Base-by-base conservation (phyloP, 495 filamentous ascomycete genomes). In the Tuber borchii region DNA sequence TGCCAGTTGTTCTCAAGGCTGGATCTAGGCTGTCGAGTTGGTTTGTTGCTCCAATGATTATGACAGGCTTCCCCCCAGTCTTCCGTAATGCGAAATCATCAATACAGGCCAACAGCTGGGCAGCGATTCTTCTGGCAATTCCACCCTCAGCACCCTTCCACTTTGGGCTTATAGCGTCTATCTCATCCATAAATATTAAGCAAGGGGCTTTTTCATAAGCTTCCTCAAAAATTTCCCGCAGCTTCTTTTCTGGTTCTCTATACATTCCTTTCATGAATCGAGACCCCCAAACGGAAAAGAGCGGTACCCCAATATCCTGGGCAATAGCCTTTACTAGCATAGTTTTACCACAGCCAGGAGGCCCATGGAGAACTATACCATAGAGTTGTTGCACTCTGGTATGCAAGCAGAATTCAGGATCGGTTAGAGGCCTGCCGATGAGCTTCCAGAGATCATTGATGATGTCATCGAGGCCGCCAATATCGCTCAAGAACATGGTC, bases 211-310 rank as follows among this genome's bases (percentile, higher is more conserved):
- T 88, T 73, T 89, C 88, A 82, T 91, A 92, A 0, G 95, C 95
- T 82, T 96, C 93, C 34, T 97, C 90, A 78, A 97, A 97, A 73
- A 94, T 87, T 74, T 97, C 93, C 44, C 95, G 87, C 69, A 99
- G 89, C 74, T 93, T 93, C 86, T 96, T 95, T 84, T 99, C 95
- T 0, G 93, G 97, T 81, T 97, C 95, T 78, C 95, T 95, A n/a
- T 93, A 97, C 91, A 97, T 97, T 3, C 95, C 95, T 22, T 93
- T 93, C 1, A 98, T 90, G 34, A 97, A 87, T 0, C 93, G 94
- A 14, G 95, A 93, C 0, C 93, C 95, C 2, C 93, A 93, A 19
- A 98, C 90, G 3, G 93, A 89, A 71, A 98, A 91, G 83, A 95
- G 97, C 0, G 94, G 90, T 16, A 95, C 2, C 92, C 93, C 34